phyloP scores from a whole-genome alignment of 2,329 filamentous ascomycete species.

The Escovopsis sp. region DNA sequence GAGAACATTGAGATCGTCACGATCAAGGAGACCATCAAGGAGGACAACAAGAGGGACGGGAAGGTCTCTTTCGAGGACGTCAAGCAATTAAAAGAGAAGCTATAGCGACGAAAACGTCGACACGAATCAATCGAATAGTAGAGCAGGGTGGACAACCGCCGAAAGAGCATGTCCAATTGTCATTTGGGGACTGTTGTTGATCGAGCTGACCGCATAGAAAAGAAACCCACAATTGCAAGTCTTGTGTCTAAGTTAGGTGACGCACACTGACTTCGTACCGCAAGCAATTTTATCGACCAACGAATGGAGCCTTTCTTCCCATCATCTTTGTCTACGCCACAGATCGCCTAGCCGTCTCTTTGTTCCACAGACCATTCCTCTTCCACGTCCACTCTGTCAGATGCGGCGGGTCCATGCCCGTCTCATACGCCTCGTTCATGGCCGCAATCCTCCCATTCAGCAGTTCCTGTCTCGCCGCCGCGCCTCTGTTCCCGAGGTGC shows the following conservation, averaged over 20 bases:
- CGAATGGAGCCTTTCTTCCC: too few species aligned
- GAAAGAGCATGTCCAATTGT: too few species aligned
- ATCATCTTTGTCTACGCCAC: too few species aligned
- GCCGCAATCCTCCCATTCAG: constrained; percentile 50
- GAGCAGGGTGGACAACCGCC: neutral
- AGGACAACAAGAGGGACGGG: constrained; percentile 49
- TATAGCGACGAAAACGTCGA: constrained; percentile 19
- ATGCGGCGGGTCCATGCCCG: constrained; percentile 53
- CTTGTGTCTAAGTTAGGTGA: too few species aligned
- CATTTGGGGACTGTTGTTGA: too few species aligned
- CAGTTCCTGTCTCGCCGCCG: constrained; percentile 47
- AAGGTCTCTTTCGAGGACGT: constrained; percentile 51
- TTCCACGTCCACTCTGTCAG: constrained; percentile 56
- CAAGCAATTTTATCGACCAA: too few species aligned
- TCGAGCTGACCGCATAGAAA: too few species aligned
- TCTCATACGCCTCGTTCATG: constrained; percentile 51
- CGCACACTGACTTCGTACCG: too few species aligned
- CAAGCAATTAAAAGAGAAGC: constrained; percentile 43
- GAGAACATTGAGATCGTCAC: constrained; percentile 35
- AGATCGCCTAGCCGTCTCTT: neutral
- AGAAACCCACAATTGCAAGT: too few species aligned
- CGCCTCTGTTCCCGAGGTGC: constrained; percentile 46
- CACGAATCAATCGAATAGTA: neutral
- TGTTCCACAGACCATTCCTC: constrained; percentile 23
- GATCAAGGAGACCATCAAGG: constrained; percentile 21